Evolutionary conservation across 352 stramenopile species (phyloP), one percentile per base, ranked within the genome.

Genomic region (Phytophthora ramorum): DNA sequence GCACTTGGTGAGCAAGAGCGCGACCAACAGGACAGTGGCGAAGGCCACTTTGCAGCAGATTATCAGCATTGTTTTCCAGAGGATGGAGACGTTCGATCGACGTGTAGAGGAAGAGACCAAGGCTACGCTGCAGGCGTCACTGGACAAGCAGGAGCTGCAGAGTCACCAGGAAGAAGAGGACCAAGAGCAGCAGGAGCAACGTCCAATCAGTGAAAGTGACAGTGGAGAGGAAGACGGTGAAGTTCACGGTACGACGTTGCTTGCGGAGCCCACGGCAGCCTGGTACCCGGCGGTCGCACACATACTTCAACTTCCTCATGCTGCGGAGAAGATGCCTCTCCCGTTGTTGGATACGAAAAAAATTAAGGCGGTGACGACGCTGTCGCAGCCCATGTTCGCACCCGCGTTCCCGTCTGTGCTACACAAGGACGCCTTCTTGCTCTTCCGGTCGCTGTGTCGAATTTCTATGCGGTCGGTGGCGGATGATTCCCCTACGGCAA

Each of bases 31-130:
- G 61, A 99, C 91, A 5, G 98, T 98, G 4, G 98, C 98, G n/a
- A 98, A 98, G 74, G 97, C 97, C 30, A 97, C 96, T 38, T 78
- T 99, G 35, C 97, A 98, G 76, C 98, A 99, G 74, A 97, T 99
- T 63, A 92, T 99, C 13, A 95, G 79, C 26, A 95, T 98, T 48
- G 95, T 99, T 0, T 99, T 99, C 76, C 85, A 97, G 66, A 76
- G 97, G 50, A 99, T 99, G 96, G 97, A 99, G 76, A 90, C 83
- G 22, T 93, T 93, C 47, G 85, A 93, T 63, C 71, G 87, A 65
- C 80, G 81, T n/a, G 82, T 91, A 1, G 77, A 87, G 48, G 79
- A 91, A 62, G 83, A 93, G 55, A 93, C 81, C 0, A 77, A 79
- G 26, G 72, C 78, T 1, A 83, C 81, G 38, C 58, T 92, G 37